These are phyloP conservation scores for Phoma sp. DNA, from an alignment of 2,329 filamentous ascomycete species.

Conservation along the genomic window DNA sequence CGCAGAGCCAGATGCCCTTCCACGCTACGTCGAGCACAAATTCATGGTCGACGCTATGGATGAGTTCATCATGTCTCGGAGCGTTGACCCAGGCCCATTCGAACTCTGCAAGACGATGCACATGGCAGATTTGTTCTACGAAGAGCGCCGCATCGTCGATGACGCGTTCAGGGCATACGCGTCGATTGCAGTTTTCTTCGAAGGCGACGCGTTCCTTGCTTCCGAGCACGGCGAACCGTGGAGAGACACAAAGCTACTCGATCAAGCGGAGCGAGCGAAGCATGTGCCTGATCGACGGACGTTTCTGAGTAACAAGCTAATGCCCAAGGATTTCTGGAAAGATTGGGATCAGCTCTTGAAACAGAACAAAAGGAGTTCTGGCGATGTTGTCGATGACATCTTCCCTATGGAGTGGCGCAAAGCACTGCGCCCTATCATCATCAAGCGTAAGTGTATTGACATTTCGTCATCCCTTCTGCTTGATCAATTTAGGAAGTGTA, in stretches of 20 bases:
- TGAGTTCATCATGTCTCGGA: conserved; percentile 21
- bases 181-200: conserved; percentile 26
- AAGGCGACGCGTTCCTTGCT: conserved; percentile 45
- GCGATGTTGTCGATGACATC: conserved; percentile 27
- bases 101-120: conserved; percentile 31
- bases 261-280: conserved; percentile 51
- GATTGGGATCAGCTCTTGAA: conserved; percentile 44
- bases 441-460: conserved; percentile 38
- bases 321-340: conserved; percentile 49
- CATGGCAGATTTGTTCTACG: conserved; percentile 21
- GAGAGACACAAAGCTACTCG: conserved; percentile 48
- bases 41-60: conserved; percentile 46
- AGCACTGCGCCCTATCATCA: conserved; percentile 51
- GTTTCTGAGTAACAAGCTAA: conserved; percentile 46
- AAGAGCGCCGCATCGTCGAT: conserved; percentile 30
- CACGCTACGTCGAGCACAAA: conserved; percentile 48
- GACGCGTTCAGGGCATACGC: conserved; percentile 34
- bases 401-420: conserved; percentile 51
- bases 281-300: conserved; percentile 48
- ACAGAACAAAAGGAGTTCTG: conserved; percentile 9
- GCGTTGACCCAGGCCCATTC: conserved; percentile 25
- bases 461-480: not conserved
- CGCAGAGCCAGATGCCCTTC: conserved; percentile 49
- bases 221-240: conserved; percentile 43
- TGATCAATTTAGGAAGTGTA: not conserved